A percentile compares a stretch with the other conserved stretches of the same genome.
Evolutionary conservation across 2,329 filamentous ascomycete species (phyloP).

Genomic region (Calonectria multiphialidica): DNA sequence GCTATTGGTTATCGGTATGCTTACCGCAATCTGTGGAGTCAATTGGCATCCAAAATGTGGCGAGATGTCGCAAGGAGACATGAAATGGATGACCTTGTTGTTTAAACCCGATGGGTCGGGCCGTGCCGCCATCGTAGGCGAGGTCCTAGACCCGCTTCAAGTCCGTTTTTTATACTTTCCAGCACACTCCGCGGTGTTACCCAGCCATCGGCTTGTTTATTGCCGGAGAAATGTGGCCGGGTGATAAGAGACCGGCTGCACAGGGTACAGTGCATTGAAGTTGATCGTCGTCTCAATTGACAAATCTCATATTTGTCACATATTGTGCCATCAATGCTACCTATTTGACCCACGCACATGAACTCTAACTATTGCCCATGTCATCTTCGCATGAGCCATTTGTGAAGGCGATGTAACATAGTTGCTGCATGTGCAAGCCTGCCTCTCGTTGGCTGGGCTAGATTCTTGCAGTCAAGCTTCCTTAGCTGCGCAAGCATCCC

Average conservation of each 20-base stretch:
- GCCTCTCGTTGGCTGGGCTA: background rate
- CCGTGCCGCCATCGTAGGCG: background rate
- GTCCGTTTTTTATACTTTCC: background rate
- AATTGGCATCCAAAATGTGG: background rate
- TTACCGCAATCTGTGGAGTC: background rate
- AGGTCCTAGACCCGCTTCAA: background rate
- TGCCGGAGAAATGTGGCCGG: background rate
- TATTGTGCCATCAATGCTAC: background rate
- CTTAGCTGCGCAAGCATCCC: background rate
- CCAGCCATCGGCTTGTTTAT: background rate
- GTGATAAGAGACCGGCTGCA: background rate
- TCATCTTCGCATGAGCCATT: background rate
- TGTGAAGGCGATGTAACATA: conserved; percentile 2
- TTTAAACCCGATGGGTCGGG: background rate
- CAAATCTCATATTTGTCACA: background rate
- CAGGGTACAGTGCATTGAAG: background rate
- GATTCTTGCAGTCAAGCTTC: background rate
- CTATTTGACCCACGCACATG: background rate
- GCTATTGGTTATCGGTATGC: background rate
- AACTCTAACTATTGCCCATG: background rate
- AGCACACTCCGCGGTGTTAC: background rate
- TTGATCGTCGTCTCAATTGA: background rate
- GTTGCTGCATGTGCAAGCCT: background rate
- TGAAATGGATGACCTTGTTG: background rate
- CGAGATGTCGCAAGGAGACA: background rate